A percentile compares a stretch with the other conserved stretches of the same genome.
Conservation (phyloP, 148 eudicot genomes). For the Vaccinium myrtillus region DNA sequence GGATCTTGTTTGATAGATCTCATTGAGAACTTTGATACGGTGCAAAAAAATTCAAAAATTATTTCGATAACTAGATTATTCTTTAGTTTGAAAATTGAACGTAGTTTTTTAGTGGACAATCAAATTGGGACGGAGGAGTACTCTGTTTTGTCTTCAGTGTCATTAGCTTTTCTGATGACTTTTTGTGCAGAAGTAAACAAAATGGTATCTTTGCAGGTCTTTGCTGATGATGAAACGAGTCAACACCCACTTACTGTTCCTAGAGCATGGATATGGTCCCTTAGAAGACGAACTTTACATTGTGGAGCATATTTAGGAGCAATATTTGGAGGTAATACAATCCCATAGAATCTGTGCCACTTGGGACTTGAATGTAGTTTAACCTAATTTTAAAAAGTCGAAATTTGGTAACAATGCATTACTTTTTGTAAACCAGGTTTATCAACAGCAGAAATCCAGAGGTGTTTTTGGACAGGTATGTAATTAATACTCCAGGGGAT, state of each 20-base stretch:
- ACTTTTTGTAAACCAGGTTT: constrained; percentile 30
- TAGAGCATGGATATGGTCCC: constrained; percentile 65
- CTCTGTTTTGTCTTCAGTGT: constrained; percentile 14
- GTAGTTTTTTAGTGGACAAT: too few species aligned
- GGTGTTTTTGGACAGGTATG: constrained; percentile 50
- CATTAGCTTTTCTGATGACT: constrained; percentile 9
- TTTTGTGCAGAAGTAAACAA: constrained; percentile 15
- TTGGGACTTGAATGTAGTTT: not conserved
- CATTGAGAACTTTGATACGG: too few species aligned
- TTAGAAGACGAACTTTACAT: constrained; percentile 35
- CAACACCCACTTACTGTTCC: constrained; percentile 70
- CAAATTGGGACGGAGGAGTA: too few species aligned
- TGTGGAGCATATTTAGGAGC: constrained; percentile 45
- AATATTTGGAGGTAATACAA: constrained; percentile 43
- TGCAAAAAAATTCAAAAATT: too few species aligned
- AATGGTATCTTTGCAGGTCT: constrained; percentile 49
- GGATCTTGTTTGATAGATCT: too few species aligned
- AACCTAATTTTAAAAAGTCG: not conserved
- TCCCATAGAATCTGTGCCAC: not conserved
- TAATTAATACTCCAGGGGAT: too few species aligned
- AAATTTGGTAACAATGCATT: not conserved
- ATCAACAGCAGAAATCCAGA: constrained; percentile 25
- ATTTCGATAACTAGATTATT: too few species aligned
- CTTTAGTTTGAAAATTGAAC: too few species aligned
- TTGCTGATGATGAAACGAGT: constrained; percentile 89